phyloP scores from a whole-genome alignment of 2,329 filamentous ascomycete species.

The Thelonectria rubi region DNA sequence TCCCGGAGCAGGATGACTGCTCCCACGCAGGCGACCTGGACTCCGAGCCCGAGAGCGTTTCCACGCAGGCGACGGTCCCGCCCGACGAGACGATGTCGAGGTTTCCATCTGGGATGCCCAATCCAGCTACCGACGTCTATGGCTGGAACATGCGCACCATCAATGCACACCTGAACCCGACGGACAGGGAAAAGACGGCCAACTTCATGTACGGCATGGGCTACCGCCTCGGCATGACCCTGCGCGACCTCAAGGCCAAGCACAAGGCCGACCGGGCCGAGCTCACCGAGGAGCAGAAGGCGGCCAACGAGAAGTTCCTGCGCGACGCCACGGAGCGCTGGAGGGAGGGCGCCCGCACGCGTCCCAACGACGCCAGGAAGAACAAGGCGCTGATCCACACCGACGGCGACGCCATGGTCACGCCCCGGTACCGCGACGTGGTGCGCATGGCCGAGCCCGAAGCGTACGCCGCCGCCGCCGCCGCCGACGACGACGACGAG shows the following conservation, averaged over 20 bases:
- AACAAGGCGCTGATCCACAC: constrained; percentile 13
- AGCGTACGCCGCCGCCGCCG: constrained; percentile 18
- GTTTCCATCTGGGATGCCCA: constrained; percentile 24
- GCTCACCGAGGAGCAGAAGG: constrained; percentile 24
- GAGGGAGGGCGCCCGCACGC: constrained; percentile 27
- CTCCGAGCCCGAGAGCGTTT: constrained; percentile 5
- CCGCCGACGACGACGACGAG: constrained; percentile 15
- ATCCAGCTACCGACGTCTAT: not conserved
- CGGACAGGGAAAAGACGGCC: constrained; percentile 15
- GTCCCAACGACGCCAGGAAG: constrained; percentile 30
- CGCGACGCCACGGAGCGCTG: constrained; percentile 24
- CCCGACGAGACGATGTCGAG: constrained; percentile 17
- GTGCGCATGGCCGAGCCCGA: constrained; percentile 46
- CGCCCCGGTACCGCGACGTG: constrained; percentile 42
- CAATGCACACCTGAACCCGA: not conserved
- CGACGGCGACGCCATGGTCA: constrained; percentile 18
- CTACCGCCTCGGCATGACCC: constrained; percentile 52
- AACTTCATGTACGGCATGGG: constrained; percentile 44
- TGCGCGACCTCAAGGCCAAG: constrained; percentile 28
- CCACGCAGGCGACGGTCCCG: constrained; percentile 12
- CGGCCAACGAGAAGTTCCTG: constrained; percentile 28
- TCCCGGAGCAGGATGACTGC: not conserved
- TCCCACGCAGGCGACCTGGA: not conserved
- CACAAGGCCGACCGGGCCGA: constrained; percentile 15
- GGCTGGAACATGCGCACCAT: not conserved